Conservation (phyloP, 192 early-diverging fungal genomes). For the Backusella westeae region DNA sequence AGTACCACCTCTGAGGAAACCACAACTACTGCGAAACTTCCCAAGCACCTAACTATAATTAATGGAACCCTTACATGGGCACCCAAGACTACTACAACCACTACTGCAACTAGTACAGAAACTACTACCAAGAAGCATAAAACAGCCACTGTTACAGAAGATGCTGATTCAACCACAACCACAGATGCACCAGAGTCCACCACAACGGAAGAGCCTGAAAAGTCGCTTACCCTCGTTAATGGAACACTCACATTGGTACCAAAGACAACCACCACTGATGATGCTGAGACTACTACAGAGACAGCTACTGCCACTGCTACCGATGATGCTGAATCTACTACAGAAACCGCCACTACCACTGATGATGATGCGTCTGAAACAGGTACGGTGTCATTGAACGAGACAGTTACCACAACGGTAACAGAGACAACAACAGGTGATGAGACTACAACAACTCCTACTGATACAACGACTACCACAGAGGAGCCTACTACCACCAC, state of each 20-base stretch:
- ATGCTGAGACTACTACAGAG: not conserved
- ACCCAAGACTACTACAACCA: not conserved
- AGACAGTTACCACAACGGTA: not conserved
- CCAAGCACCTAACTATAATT: not conserved
- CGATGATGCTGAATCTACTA: not conserved
- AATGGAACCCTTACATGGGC: not conserved
- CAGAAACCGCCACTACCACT: not conserved
- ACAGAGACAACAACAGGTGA: not conserved
- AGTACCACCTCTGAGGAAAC: not conserved
- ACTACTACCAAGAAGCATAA: not conserved
- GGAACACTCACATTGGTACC: not conserved
- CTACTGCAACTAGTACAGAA: conserved; percentile 3
- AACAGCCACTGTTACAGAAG: not conserved
- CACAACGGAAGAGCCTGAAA: not conserved
- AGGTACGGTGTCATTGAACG: no score
- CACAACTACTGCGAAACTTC: not conserved
- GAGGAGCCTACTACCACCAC: not conserved
- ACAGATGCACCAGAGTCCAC: not conserved
- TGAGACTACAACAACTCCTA: not conserved
- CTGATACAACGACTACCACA: not conserved
- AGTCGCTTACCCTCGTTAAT: not conserved
- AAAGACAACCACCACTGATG: not conserved
- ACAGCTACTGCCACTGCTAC: not conserved
- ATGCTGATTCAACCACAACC: not conserved
- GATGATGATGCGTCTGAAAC: not conserved